Conservation (phyloP, 75 land plant genomes). For the Pinus taeda region DNA sequence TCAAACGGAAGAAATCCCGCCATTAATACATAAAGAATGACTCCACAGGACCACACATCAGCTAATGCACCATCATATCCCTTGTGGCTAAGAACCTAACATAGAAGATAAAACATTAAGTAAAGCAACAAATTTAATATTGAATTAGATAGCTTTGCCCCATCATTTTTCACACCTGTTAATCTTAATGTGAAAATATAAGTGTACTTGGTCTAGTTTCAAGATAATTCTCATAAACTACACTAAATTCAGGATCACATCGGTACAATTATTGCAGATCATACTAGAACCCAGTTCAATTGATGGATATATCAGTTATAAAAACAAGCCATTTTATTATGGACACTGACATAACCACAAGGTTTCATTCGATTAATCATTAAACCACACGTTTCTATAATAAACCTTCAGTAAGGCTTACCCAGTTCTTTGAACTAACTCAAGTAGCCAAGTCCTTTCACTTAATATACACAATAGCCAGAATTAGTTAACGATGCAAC, state of each 20-base stretch:
- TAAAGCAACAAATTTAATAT: neutral
- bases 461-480: too few relatives aligned
- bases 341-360: neutral
- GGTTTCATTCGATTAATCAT: neutral
- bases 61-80: conserved; percentile 75
- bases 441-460: too few relatives aligned
- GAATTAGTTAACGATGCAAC: too few relatives aligned
- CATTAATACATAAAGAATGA: conserved; percentile 73
- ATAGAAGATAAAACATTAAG: neutral
- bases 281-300: neutral
- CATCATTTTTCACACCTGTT: neutral
- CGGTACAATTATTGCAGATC: neutral
- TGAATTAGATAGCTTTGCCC: neutral
- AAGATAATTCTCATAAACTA: neutral
- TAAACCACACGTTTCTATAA: neutral
- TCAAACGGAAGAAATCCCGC: conserved; percentile 82
- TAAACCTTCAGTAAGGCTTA: too few relatives aligned
- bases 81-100: conserved; percentile 69
- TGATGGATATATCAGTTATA: neutral
- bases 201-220: neutral
- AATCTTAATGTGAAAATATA: neutral
- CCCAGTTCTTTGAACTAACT: too few relatives aligned
- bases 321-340: neutral
- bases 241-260: neutral
- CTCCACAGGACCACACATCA: conserved; percentile 81